Percentiles rank a stretch among this genome's conserved stretches.
phyloP scores from a whole-genome alignment of 2,329 filamentous ascomycete genomes.

The Botrytis deweyae region DNA sequence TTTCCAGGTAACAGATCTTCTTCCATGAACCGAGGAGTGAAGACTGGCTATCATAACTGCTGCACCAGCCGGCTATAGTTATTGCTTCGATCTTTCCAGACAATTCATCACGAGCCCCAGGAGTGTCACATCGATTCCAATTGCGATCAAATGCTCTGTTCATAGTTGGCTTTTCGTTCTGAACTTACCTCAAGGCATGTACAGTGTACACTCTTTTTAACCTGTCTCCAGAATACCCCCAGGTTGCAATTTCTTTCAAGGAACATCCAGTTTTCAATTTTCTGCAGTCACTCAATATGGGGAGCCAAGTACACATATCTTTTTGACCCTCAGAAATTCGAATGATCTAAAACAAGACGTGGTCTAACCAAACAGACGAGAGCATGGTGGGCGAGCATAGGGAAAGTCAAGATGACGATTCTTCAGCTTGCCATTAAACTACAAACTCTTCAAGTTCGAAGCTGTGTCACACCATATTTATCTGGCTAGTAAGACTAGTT shows the following conservation, averaged over 20 bases:
- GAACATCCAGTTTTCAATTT: background rate
- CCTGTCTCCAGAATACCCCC: background rate
- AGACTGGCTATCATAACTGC: background rate
- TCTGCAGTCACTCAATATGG: background rate
- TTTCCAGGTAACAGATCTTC: background rate
- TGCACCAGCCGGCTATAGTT: background rate
- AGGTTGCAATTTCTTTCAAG: background rate
- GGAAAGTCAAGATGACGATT: background rate
- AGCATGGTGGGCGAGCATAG: no score
- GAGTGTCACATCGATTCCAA: background rate
- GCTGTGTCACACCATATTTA: background rate
- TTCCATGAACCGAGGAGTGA: background rate
- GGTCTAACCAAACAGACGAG: no score
- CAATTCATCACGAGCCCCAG: background rate
- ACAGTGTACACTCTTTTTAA: background rate
- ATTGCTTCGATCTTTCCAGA: background rate
- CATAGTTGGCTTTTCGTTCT: background rate
- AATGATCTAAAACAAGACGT: no score
- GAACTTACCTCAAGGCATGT: background rate
- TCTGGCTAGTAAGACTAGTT: background rate
- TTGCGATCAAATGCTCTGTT: background rate
- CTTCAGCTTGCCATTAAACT: background rate
- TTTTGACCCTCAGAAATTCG: no score
- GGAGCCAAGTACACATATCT: no score
- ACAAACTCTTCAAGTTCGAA: background rate